Evolutionary conservation across 2,329 filamentous ascomycete species (phyloP), one percentile per base, ranked within the genome.

Genomic region (Nannizziopsis barbatae): DNA sequence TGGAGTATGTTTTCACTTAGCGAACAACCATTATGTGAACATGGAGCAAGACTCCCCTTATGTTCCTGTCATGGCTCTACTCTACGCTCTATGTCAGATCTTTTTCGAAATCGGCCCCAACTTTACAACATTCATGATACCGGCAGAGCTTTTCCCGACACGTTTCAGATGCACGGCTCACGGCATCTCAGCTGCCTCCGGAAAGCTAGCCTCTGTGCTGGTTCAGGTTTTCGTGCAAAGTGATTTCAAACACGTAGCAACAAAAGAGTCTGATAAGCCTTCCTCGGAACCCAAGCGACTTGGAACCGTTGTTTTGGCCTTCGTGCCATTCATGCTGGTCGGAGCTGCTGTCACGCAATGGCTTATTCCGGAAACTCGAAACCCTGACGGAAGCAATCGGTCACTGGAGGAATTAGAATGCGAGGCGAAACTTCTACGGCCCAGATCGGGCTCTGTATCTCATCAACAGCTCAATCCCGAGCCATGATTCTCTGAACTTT

Each of bases 41-140:
- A 27, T 22, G 44, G 10, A n/a, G 11, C 9, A 40, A 12, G 7
- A 7, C 22, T 27, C 22, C 3, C 3, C 7, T 7, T 47, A 33
- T 5, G 36, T 47, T 6, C 44, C 44, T 8, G 27, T 47, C 5
- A 47, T 47, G n/a, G 33, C 44, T n/a, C 33, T 36, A 36, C 33
- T 36, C 5, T 36, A 36, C 33, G 33, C 15, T 3, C 33, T 36
- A 15, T n/a, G 33, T 11, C 33, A 36, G 10, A 36, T 36, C 11
- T 36, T 36, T 9, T 36, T 36, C 33, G 33, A 36, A 36, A 36
- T 36, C 10, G 33, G 33, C 33, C 33, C 33, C 11, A 36, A 36
- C 15, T 36, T 36, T 36, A 36, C 33, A 3, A 36, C 33, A 5
- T 36, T 36, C 15, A 36, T 36, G 15, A 36, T 36, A 12, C 33